These are phyloP conservation scores for Arxiozyma heterogenica DNA, from an alignment of 1,139 yeast genomes.

Conservation along the genomic window DNA sequence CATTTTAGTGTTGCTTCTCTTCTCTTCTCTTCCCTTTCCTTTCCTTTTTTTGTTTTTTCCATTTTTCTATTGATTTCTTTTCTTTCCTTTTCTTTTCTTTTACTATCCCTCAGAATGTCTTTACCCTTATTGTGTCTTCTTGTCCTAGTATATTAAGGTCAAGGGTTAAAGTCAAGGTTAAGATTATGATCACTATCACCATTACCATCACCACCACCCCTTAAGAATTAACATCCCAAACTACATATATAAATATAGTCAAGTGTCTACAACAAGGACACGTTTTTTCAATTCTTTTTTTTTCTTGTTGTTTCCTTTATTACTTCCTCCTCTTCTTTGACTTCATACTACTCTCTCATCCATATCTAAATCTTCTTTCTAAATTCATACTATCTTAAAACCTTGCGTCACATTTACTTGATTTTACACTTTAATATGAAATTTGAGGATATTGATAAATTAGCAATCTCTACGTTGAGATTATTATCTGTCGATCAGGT, in stretches of 20 bases:
- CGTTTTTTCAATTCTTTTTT: too few relatives aligned
- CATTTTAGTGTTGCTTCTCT: not conserved
- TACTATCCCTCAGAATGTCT: not conserved
- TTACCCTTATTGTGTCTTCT: not conserved
- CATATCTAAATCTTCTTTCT: not conserved
- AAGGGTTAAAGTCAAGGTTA: too few relatives aligned
- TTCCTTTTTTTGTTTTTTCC: not conserved
- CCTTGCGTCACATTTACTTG: not conserved
- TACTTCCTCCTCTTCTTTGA: not conserved
- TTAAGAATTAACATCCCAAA: too few relatives aligned
- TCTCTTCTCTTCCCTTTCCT: too few relatives aligned
- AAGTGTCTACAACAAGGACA: not conserved
- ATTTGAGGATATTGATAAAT: conserved; percentile 51
- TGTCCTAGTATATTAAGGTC: not conserved
- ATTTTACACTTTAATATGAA: conserved; percentile 12
- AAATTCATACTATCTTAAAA: too few relatives aligned
- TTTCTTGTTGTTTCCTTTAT: too few relatives aligned
- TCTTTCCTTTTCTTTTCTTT: too few relatives aligned
- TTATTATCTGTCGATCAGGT: conserved; percentile 84
- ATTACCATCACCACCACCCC: too few relatives aligned
- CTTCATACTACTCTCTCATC: not conserved
- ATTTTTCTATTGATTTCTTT: too few relatives aligned
- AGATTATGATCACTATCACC: too few relatives aligned
- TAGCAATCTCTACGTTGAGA: conserved; percentile 84
- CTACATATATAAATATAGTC: not conserved